Evolutionary conservation across 176 grass and related monocot genomes (phyloP), one percentile per base, ranked within the genome.

Genomic region (Aegilops bicornis): DNA sequence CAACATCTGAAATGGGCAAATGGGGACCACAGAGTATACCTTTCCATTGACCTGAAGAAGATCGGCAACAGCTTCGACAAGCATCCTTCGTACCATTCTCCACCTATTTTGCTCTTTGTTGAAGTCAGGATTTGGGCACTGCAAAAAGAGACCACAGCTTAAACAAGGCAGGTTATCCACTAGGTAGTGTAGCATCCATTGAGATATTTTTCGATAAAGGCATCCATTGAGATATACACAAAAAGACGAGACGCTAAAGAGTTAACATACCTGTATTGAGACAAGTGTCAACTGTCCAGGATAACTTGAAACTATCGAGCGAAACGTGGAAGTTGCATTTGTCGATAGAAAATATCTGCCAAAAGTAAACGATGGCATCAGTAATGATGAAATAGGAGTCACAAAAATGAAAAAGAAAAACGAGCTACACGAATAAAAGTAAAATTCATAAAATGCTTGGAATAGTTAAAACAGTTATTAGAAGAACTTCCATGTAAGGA

Each of bases 121-220:
- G 87, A 96, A 94, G 81, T 94, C 90, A 45, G 97, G 97, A 91
- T 94, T 94, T 79, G 97, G 94, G 30, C 94, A 96, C 97, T 96
- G 78, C 54, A 83, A 74, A 88, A 59, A 33, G 79, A 79, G 39
- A 91, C 15, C 7, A 17, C 48, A 19, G 83, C 64, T 25, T 10
- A 60, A 48, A 66, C 65, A 50, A 73, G 23, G 61, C 22, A 78
- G 42, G 70, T 23, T 65, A 65, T 35, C 35, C 68, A 75, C 64
- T 13, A 76, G 59, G 32, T 42, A 59, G 11, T 67, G 70, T 31
- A 67, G 12, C 14, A 80, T 86, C 50, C 50, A 33, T 17, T 32
- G 58, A 83, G 45, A 67, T 69, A 77, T 31, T 31, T 31, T 31
- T 31, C 31, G 31, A 31, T 31, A 31, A 31, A 31, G 31, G 12